Evolutionary conservation across 257 asterid species (phyloP).

Genomic region (Primulina huaijiensis): DNA sequence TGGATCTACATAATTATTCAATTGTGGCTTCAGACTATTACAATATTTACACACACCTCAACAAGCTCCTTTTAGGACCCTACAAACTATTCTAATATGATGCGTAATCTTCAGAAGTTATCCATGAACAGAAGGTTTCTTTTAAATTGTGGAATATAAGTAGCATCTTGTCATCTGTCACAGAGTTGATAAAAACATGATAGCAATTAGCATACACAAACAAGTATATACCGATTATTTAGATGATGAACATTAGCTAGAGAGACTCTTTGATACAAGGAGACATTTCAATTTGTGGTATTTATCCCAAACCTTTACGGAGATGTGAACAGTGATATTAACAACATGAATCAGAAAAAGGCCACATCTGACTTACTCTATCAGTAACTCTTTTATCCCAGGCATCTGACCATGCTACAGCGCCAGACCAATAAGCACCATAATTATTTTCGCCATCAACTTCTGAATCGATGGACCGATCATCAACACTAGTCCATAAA

Average conservation of each 20-base stretch:
- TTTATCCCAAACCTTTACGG: constrained; percentile 16
- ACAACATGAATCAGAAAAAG: constrained; percentile 17
- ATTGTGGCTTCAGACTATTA: constrained; percentile 6
- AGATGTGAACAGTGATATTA: constrained; percentile 1
- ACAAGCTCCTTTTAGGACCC: constrained; percentile 8
- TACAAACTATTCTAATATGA: not conserved
- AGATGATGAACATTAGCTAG: not conserved
- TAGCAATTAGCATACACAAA: not conserved
- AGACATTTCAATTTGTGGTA: not conserved
- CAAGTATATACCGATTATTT: constrained; percentile 2
- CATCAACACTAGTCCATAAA: constrained; percentile 65
- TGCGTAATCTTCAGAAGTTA: not conserved
- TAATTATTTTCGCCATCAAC: constrained; percentile 70
- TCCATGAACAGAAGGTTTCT: constrained; percentile 6
- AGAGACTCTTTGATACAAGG: not conserved
- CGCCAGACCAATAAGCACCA: constrained; percentile 91
- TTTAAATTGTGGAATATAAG: constrained; percentile 3
- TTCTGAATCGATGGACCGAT: constrained; percentile 52
- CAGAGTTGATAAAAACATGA: constrained; percentile 9
- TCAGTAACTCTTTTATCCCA: constrained; percentile 93
- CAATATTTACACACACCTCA: constrained; percentile 13
- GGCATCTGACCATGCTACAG: constrained; percentile 90
- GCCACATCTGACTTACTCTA: constrained; percentile 59
- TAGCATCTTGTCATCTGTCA: not conserved
- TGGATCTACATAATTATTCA: constrained; percentile 16